A percentile compares a stretch with the other conserved stretches of the same genome.
phyloP scores from a whole-genome alignment of 2,329 filamentous ascomycete genomes.

The Talaromyces atroroseus region DNA sequence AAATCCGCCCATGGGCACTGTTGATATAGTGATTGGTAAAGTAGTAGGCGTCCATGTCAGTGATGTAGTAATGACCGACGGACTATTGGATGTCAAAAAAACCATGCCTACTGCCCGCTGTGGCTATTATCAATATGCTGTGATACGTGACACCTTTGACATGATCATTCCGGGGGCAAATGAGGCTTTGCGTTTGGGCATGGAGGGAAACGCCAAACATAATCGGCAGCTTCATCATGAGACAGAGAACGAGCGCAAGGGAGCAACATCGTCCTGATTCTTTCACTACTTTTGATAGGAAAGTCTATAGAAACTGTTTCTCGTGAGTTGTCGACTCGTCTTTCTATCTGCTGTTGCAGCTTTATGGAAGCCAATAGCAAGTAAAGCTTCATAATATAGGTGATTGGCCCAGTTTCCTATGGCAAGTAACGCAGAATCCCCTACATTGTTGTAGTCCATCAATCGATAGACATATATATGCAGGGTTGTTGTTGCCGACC shows the following conservation, averaged over 20 bases:
- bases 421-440: too few relatives aligned
- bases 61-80: conserved; percentile 51
- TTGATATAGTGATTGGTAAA: conserved; percentile 53
- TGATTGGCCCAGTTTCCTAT: too few relatives aligned
- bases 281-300: too few relatives aligned
- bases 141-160: conserved; percentile 53
- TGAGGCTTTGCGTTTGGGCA: conserved; percentile 34
- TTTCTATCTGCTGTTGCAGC: too few relatives aligned
- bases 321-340: too few relatives aligned
- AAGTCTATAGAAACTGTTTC: too few relatives aligned
- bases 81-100: conserved; percentile 52
- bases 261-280: neutral
- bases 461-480: neutral
- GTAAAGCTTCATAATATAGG: too few relatives aligned
- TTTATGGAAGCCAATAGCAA: too few relatives aligned
- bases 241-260: neutral
- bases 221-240: conserved; percentile 11
- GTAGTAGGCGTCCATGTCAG: conserved; percentile 56
- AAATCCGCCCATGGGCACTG: conserved; percentile 53
- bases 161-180: conserved; percentile 43
- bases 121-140: conserved; percentile 57
- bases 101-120: conserved; percentile 56
- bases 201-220: conserved; percentile 34
- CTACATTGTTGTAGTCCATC: neutral
- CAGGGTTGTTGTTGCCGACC: neutral